Evolutionary conservation across 2,329 filamentous ascomycete species (phyloP).

Genomic region (Cercospora zeae-maydis): DNA sequence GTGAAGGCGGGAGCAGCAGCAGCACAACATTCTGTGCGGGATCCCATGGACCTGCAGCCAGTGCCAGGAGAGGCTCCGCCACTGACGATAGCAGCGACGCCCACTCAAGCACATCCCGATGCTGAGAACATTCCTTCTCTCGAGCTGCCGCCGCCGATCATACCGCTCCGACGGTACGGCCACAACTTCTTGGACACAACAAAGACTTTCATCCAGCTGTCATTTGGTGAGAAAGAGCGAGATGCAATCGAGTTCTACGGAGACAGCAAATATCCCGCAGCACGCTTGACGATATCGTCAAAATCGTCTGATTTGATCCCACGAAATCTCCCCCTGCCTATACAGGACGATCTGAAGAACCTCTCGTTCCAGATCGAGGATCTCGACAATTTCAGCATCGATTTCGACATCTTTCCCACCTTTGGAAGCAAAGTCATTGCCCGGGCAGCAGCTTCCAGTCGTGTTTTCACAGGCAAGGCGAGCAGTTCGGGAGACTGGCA

Average conservation of each 20-base stretch:
- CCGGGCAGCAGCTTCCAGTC: conserved; percentile 86
- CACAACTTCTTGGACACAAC: conserved; percentile 94
- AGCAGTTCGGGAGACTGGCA: conserved; percentile 78
- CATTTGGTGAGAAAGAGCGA: conserved; percentile 70
- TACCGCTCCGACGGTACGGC: conserved; percentile 87
- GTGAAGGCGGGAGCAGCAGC: conserved; percentile 49
- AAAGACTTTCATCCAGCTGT: conserved; percentile 92
- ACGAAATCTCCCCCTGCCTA: conserved; percentile 89
- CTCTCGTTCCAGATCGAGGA: conserved; percentile 97
- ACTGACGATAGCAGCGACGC: conserved; percentile 52
- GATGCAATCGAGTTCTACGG: conserved; percentile 93
- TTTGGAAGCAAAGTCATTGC: conserved; percentile 98
- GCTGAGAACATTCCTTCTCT: conserved; percentile 87
- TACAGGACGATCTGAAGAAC: conserved; percentile 90
- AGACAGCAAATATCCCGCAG: conserved; percentile 91
- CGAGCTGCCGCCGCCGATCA: conserved; percentile 90
- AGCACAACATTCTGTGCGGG: conserved; percentile 5
- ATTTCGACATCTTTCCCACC: conserved; percentile 96
- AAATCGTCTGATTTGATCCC: conserved; percentile 95
- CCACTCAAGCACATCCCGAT: conserved; percentile 45
- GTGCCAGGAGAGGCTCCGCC: conserved; percentile 39
- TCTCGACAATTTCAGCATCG: conserved; percentile 84
- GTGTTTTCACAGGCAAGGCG: conserved; percentile 71
- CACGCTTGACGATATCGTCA: conserved; percentile 90
- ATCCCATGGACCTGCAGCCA: conserved; percentile 35